Evolutionary conservation across 192 early-diverging fungal genomes (phyloP).

Genomic region (Coemansia sp.): DNA sequence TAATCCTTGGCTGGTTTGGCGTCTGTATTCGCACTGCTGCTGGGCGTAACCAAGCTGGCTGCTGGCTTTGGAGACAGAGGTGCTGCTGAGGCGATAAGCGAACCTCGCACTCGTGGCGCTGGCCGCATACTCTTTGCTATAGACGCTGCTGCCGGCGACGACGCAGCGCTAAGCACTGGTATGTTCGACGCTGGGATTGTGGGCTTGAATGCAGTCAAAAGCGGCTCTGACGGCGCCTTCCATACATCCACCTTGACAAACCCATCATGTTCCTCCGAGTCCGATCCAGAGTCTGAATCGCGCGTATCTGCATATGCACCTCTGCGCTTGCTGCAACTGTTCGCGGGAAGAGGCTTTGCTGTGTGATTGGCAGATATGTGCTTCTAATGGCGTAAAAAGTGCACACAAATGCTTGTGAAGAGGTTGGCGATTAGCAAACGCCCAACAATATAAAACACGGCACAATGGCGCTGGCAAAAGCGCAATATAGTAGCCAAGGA

Average conservation of each 20-base stretch:
- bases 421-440: constrained; percentile 5
- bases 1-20: neutral
- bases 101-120: neutral
- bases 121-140: neutral
- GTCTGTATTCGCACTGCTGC: neutral
- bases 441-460: constrained; percentile 5
- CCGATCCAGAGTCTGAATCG: constrained; percentile 34
- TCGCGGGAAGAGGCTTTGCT: constrained; percentile 7
- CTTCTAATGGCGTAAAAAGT: constrained; percentile 9
- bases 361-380: constrained; percentile 11
- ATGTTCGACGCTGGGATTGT: constrained; percentile 22
- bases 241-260: constrained; percentile 48
- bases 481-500: constrained; percentile 13
- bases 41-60: neutral
- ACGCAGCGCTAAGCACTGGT: constrained; percentile 2
- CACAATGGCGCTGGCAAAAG: neutral
- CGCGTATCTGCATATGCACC: neutral
- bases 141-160: neutral
- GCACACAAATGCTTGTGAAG: neutral
- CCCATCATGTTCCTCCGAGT: constrained; percentile 52
- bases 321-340: neutral
- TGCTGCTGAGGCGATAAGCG: neutral
- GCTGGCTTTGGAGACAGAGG: neutral
- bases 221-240: constrained; percentile 30
- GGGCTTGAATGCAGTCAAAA: constrained; percentile 31